Percentiles rank a stretch among this genome's conserved stretches.
Conservation (phyloP, 2,329 filamentous ascomycete species). For the Verticillium nonalfalfae region DNA sequence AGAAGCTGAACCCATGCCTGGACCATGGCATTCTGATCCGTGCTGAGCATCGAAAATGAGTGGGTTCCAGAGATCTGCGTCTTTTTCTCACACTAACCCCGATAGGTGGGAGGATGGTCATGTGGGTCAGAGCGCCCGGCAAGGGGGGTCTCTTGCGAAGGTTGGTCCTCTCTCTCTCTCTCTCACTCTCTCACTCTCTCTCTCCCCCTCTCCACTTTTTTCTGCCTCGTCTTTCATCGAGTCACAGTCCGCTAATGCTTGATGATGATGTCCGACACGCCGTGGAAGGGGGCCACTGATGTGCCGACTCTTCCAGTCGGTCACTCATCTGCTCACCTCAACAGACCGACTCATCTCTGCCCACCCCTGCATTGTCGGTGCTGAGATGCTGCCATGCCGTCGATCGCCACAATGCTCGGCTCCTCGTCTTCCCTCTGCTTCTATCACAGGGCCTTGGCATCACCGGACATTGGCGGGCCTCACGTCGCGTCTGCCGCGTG, state of each 20-base stretch:
- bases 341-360: neutral
- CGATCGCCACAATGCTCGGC: conserved; percentile 7
- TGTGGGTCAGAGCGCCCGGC: neutral
- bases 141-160: neutral
- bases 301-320: conserved; percentile 10
- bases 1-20: neutral
- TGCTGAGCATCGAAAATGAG: neutral
- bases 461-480: neutral
- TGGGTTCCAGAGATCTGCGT: conserved; percentile 11
- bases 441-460: neutral
- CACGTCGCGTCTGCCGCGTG: neutral
- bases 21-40: neutral
- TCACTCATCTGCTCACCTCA: neutral
- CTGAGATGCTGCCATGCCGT: neutral
- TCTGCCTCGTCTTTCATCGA: conserved; percentile 6
- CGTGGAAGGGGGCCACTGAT: conserved; percentile 8
- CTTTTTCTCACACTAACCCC: conserved; percentile 9
- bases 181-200: too few relatives aligned
- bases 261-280: neutral
- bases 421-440: neutral
- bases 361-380: neutral
- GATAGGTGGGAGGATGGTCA: conserved; percentile 5
- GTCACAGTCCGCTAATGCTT: neutral
- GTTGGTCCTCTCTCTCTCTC: too few relatives aligned
- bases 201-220: conserved; percentile 4